Evolutionary conservation across 1,284 basidiomycete genomes (phyloP).

Genomic region (Marasmius tenuissimus): DNA sequence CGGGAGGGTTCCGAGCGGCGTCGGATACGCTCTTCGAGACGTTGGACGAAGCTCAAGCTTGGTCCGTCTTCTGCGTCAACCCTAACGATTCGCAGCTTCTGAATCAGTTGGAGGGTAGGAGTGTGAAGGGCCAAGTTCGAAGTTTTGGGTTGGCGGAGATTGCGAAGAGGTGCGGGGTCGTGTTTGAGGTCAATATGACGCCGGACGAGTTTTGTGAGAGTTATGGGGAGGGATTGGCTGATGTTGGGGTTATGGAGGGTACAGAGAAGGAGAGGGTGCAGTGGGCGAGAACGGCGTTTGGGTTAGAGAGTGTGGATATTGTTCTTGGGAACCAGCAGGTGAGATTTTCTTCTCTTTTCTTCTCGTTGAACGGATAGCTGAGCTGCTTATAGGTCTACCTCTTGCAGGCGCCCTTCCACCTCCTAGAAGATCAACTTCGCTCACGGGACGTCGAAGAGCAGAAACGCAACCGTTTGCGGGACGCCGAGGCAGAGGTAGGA

Average conservation of each 20-base stretch:
- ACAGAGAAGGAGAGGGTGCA: constrained; percentile 53
- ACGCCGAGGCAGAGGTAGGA: constrained; percentile 77
- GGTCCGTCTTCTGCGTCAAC: constrained; percentile 92
- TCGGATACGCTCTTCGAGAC: constrained; percentile 88
- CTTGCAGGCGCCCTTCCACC: constrained; percentile 84
- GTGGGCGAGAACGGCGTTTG: constrained; percentile 63
- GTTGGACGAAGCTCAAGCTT: constrained; percentile 86
- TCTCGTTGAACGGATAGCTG: neutral
- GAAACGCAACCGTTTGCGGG: constrained; percentile 71
- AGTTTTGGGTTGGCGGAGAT: constrained; percentile 83
- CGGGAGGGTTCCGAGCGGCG: constrained; percentile 85
- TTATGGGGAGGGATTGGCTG: constrained; percentile 64
- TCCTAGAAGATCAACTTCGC: constrained; percentile 86
- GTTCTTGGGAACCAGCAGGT: constrained; percentile 84
- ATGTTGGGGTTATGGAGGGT: constrained; percentile 50
- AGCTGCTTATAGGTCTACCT: constrained; percentile 76
- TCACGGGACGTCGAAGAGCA: constrained; percentile 82
- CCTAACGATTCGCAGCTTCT: constrained; percentile 95
- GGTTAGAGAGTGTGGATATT: constrained; percentile 72
- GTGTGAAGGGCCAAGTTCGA: constrained; percentile 90
- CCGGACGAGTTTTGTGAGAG: constrained; percentile 87
- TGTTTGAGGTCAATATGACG: constrained; percentile 86
- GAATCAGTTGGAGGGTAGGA: constrained; percentile 90
- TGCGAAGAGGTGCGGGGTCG: constrained; percentile 61
- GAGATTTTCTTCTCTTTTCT: constrained; percentile 10